phyloP scores from a whole-genome alignment of 78 protist species.

The Dictyostelium citrinum region DNA sequence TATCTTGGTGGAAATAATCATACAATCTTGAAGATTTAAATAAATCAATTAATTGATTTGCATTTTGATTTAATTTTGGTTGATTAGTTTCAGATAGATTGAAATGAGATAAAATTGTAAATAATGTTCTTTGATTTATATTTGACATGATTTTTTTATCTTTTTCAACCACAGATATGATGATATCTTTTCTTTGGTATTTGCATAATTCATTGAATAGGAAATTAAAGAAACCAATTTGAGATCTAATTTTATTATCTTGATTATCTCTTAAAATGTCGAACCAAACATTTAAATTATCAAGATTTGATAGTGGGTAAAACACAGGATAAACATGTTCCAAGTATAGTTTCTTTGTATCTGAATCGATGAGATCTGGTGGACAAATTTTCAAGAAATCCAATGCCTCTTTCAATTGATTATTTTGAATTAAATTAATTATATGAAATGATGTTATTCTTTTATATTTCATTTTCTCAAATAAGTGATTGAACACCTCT shows the following conservation, averaged over 20 bases:
- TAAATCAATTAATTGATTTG: not conserved
- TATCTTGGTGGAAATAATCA: not conserved
- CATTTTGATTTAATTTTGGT: too few relatives aligned
- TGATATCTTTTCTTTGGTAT: not conserved
- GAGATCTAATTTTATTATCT: not conserved
- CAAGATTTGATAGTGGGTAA: not conserved
- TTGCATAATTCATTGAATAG: not conserved
- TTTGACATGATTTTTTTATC: not conserved
- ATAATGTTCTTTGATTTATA: not conserved
- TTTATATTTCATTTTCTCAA: not conserved
- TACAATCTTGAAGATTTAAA: not conserved
- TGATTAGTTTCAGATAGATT: too few relatives aligned
- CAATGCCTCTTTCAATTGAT: not conserved
- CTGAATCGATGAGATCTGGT: not conserved
- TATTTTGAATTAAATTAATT: not conserved
- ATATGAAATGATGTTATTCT: not conserved
- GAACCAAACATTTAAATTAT: not conserved
- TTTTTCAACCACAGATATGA: not conserved
- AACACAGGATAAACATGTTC: not conserved
- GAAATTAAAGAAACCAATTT: not conserved
- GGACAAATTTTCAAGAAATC: not conserved
- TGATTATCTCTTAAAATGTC: not conserved
- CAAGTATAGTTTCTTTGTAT: not conserved
- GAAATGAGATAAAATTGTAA: not conserved
- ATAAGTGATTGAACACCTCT: not conserved